phyloP scores from a whole-genome alignment of 352 stramenopile species.

The Phytophthora capsici region DNA sequence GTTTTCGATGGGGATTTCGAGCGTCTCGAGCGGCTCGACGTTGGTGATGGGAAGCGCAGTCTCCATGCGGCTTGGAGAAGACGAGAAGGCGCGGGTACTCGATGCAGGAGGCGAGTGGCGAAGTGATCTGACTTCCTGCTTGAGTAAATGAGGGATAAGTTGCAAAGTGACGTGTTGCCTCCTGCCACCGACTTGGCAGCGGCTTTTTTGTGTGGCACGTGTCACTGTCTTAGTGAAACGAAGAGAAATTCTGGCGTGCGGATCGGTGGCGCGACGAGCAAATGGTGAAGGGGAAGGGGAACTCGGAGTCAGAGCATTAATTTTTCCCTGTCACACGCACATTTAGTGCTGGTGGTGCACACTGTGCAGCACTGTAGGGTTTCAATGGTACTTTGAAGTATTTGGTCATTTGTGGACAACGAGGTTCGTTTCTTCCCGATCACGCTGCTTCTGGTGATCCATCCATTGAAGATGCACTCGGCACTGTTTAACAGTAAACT shows the following conservation, averaged over 20 bases:
- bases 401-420: too few relatives aligned
- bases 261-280: not conserved
- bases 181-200: conserved; percentile 2
- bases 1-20: conserved; percentile 22
- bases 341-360: not conserved
- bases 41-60: conserved; percentile 8
- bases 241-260: conserved; percentile 5
- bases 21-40: conserved; percentile 16
- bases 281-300: conserved; percentile 14
- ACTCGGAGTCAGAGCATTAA: conserved; percentile 15
- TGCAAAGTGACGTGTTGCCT: conserved; percentile 17
- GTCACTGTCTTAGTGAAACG: not conserved
- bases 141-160: conserved; percentile 15
- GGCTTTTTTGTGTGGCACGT: conserved; percentile 20
- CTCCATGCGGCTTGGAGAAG: conserved; percentile 28
- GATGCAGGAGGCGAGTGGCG: conserved; percentile 9
- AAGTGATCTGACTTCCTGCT: conserved; percentile 13
- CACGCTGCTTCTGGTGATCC: conserved; percentile 18
- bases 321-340: conserved; percentile 6
- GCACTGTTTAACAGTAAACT: conserved; percentile 25
- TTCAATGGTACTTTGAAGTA: not conserved
- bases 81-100: conserved; percentile 6
- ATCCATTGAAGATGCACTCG: conserved; percentile 11
- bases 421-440: not conserved
- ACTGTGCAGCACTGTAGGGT: not conserved